Conservation (phyloP, 345 rosid genomes). For the Eucalyptus tenuipes region DNA sequence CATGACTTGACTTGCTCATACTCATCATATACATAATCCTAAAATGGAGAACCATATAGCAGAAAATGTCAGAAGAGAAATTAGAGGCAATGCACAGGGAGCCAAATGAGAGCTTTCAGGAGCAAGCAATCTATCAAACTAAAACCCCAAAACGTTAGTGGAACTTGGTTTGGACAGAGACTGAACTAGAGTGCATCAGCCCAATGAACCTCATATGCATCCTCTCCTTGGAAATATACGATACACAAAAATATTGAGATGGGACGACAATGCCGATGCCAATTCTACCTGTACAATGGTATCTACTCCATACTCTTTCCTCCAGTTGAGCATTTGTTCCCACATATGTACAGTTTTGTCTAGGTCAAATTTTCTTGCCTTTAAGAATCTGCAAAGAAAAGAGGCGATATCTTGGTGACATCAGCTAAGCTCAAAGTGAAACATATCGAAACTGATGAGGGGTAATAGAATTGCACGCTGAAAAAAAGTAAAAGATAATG, state of each 20-base stretch:
- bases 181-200: neutral
- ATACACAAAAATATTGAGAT: neutral
- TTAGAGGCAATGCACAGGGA: neutral
- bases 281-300: constrained; percentile 59
- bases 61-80: neutral
- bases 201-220: neutral
- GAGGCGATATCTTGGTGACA: neutral
- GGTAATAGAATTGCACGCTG: neutral
- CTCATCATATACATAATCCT: constrained; percentile 91
- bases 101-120: neutral
- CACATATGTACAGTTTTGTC: constrained; percentile 86
- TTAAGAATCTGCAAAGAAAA: constrained; percentile 53
- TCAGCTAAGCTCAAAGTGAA: neutral
- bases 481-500: neutral
- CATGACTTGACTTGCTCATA: constrained; percentile 60
- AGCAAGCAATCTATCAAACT: neutral
- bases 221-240: neutral
- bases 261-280: neutral
- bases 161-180: neutral
- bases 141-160: neutral
- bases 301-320: constrained; percentile 67
- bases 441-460: neutral
- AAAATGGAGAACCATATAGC: neutral
- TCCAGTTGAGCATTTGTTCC: constrained; percentile 93
- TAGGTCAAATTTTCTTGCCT: constrained; percentile 75